These are phyloP conservation scores for Boletellus ananiceps DNA, from an alignment of 768 basidiomycete genomes.

Conservation along the genomic window DNA sequence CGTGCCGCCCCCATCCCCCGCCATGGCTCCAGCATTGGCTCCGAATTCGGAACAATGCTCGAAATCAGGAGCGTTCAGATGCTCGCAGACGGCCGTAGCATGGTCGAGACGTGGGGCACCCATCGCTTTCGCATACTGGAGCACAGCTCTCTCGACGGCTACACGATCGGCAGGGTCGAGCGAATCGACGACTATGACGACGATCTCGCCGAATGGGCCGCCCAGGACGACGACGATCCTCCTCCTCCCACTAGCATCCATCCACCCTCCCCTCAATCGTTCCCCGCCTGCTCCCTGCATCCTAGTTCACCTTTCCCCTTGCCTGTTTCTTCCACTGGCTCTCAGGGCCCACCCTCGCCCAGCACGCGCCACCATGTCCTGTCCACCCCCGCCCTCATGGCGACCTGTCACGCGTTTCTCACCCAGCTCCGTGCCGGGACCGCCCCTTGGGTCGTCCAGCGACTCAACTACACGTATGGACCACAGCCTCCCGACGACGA, in stretches of 20 bases:
- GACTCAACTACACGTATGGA: conserved; percentile 75
- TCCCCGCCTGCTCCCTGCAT: conserved; percentile 13
- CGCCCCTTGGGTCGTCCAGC: conserved; percentile 91
- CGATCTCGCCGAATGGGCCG: conserved; percentile 26
- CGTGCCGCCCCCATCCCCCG: conserved; percentile 29
- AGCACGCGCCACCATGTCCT: conserved; percentile 4
- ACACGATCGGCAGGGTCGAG: conserved; percentile 81
- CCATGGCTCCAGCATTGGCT: conserved; percentile 18
- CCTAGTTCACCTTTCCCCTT: conserved; percentile 8
- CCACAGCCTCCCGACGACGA: conserved; percentile 60
- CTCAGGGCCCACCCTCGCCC: conserved; percentile 3
- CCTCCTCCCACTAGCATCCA: conserved; percentile 10
- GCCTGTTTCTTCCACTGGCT: background rate
- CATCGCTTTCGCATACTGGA: conserved; percentile 84
- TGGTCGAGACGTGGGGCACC: conserved; percentile 70
- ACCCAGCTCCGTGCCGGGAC: conserved; percentile 60
- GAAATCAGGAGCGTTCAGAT: conserved; percentile 83
- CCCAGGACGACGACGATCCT: conserved; percentile 7
- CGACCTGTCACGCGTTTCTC: conserved; percentile 57
- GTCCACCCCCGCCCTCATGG: conserved; percentile 38
- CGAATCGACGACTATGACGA: conserved; percentile 40
- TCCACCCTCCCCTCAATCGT: conserved; percentile 9
- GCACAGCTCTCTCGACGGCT: conserved; percentile 81
- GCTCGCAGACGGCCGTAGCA: conserved; percentile 84
- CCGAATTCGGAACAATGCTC: conserved; percentile 88